Evolutionary conservation across 495 filamentous ascomycete species (phyloP), one percentile per base, ranked within the genome.

Genomic region (Hypoxylon rickii): DNA sequence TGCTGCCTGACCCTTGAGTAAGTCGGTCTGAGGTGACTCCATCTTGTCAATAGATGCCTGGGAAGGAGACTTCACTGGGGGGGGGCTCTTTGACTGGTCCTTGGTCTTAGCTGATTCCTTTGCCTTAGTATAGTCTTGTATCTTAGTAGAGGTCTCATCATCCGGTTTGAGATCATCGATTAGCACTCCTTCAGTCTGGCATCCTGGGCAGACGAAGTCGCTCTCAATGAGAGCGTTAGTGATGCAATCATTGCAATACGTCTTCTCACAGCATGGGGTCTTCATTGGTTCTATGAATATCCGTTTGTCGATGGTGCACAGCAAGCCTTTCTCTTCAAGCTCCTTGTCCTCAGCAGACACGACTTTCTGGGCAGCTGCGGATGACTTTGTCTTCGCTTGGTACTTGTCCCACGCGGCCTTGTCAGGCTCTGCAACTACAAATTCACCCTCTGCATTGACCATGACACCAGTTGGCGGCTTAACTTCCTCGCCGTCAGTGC

Each of bases 181-280:
- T 50, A 96, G 78, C 39, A 97, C 89, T 53, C 89, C 91, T 60
- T 96, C 91, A 36, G 84, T 89, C 69, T 87, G 83, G 78, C 94
- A 98, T 44, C 84, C 86, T 49, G 95, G 95, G 71, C 94, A 98
- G 66, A 89, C 79, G 77, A 98, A 90, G 80, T 98, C 94, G 82
- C 87, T 93, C 78, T 97, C 91, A 75, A 96, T 91, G 76, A 98
- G 86, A 65, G 90, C 87, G 83, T 92, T 95, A 64, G 92, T 92
- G 72, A 97, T 96, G 87, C 94, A 98, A 63, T 97, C 91, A 83
- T 91, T 89, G 84, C 94, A 98, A 82, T 93, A 97, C 70, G 92
- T 96, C 80, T 87, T 92, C 71, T 88, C 83, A 79, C 94, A 98
- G 79, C 94, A 98, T 54, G 94, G 95, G 61, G 93, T 97, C 82